Percentiles rank a stretch among this genome's conserved stretches.
Conservation (phyloP, 192 early-diverging fungal genomes). For the Backusella parvicylindrica region DNA sequence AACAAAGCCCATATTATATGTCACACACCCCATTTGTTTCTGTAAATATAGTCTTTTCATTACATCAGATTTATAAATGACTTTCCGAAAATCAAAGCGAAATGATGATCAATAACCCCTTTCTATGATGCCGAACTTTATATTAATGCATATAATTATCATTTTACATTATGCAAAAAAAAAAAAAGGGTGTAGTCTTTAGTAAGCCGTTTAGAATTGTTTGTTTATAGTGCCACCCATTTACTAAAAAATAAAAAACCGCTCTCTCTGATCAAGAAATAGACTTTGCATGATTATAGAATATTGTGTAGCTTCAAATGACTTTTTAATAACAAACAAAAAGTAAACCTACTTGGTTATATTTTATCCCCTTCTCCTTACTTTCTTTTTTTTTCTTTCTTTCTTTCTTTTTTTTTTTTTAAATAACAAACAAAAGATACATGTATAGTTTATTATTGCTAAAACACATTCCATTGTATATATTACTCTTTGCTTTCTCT, state of each 20-base stretch:
- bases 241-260: too few species aligned
- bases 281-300: neutral
- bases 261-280: neutral
- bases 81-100: neutral
- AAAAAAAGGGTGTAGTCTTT: neutral
- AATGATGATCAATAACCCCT: too few species aligned
- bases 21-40: neutral
- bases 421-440: neutral
- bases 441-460: neutral
- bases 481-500: neutral
- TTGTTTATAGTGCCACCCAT: neutral
- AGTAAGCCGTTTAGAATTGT: neutral
- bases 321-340: neutral
- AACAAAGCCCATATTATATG: neutral
- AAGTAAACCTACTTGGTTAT: neutral
- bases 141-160: too few species aligned
- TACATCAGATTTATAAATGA: neutral
- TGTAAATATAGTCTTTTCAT: neutral
- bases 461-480: neutral
- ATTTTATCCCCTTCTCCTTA: neutral
- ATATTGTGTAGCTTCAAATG: neutral
- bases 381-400: neutral
- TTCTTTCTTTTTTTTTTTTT: neutral
- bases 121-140: neutral
- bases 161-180: too few species aligned